Percentiles rank a stretch among this genome's conserved stretches.
Conservation (phyloP, 805 yeast species). For the Saccharomyces eubayanus region DNA sequence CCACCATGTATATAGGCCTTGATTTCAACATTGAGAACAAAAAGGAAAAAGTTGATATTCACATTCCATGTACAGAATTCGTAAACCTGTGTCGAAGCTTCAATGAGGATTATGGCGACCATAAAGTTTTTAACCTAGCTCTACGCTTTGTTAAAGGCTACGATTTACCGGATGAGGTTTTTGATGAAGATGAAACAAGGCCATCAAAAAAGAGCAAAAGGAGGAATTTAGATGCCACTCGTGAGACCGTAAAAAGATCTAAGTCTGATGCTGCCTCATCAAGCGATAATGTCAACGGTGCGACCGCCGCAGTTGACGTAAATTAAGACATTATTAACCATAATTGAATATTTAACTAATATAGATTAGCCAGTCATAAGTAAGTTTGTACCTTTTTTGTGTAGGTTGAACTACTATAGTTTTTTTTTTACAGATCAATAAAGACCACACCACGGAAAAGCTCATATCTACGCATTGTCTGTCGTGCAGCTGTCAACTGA, state of each 20-base stretch:
- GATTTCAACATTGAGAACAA: constrained; percentile 41
- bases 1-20: constrained; percentile 76
- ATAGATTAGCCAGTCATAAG: neutral
- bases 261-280: constrained; percentile 18
- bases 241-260: constrained; percentile 26
- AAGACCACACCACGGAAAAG: neutral
- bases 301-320: neutral
- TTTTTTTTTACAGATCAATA: neutral
- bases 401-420: neutral
- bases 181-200: constrained; percentile 65
- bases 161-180: constrained; percentile 81
- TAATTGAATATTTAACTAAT: neutral
- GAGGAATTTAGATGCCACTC: constrained; percentile 16
- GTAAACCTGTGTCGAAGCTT: constrained; percentile 71
- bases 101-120: constrained; percentile 54
- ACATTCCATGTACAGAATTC: constrained; percentile 84
- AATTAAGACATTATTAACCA: neutral
- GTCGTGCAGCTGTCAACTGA: neutral
- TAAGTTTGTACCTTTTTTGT: neutral
- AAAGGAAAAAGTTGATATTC: constrained; percentile 68
- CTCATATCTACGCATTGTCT: neutral
- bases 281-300: neutral
- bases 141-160: constrained; percentile 67
- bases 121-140: constrained; percentile 44
- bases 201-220: constrained; percentile 54